These are phyloP conservation scores for Mucor mucedo DNA, from an alignment of 371 early-diverging fungal species.

Conservation along the genomic window DNA sequence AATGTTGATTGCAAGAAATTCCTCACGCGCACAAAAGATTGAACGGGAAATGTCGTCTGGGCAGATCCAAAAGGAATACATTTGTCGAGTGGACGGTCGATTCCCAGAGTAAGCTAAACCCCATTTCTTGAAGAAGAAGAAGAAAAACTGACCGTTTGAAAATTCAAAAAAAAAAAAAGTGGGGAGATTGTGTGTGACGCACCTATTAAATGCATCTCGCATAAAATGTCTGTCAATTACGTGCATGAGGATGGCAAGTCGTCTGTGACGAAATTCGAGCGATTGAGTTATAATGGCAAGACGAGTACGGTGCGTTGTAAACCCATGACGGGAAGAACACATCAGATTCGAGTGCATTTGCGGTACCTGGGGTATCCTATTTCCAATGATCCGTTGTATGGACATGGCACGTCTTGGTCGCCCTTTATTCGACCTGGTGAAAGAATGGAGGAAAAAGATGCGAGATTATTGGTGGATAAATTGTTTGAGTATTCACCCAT, in stretches of 20 bases:
- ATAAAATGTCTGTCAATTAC: constrained; percentile 86
- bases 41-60: constrained; percentile 72
- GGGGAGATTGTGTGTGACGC: constrained; percentile 72
- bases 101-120: constrained; percentile 78
- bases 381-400: constrained; percentile 94
- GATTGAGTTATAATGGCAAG: constrained; percentile 64
- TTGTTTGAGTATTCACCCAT: constrained; percentile 35
- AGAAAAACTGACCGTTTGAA: too few relatives aligned
- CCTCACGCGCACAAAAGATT: constrained; percentile 67
- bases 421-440: constrained; percentile 32
- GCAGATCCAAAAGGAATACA: constrained; percentile 82
- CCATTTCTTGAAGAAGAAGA: too few relatives aligned
- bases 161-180: constrained; percentile 25
- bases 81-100: constrained; percentile 87
- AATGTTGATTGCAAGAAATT: constrained; percentile 76
- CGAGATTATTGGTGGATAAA: constrained; percentile 25
- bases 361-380: constrained; percentile 96
- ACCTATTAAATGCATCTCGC: constrained; percentile 83
- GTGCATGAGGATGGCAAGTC: constrained; percentile 86
- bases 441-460: constrained; percentile 30
- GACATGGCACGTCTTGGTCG: constrained; percentile 78
- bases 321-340: constrained; percentile 97
- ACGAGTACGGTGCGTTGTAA: constrained; percentile 74
- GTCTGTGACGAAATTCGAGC: constrained; percentile 75
- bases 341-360: constrained; percentile 99